Evolutionary conservation across 2,329 filamentous ascomycete species (phyloP), one percentile per base, ranked within the genome.

Genomic region (Huntiella savannae): DNA sequence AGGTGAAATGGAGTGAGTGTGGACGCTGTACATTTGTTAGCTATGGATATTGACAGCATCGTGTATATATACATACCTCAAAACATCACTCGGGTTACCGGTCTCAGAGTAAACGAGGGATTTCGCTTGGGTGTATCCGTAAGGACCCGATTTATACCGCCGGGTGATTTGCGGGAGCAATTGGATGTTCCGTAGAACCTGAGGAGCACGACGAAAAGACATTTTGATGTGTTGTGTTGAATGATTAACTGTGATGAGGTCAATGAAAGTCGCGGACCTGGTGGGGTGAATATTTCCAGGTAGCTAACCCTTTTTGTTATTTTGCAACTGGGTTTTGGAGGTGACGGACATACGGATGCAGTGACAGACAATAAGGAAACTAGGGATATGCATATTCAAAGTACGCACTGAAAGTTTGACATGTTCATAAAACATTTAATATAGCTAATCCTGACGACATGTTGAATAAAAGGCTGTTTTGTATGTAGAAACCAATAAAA

Each of bases 41-140:
- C 11, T 15, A 3, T 11, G 35, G 17, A 38, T 34, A n/a, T 39
- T 12, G n/a, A 16, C 10, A 15, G 8, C 3, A 32, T 39, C 2
- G 28, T 11, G 22, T 41, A 19, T 11, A 32, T 41, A 19, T 11
- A 53, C 66, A 40, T 58, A 77, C 75, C 64, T 70, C 32, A 82
- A 60, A 2, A 85, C 81, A 53, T 84, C 75, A 37, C 69, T 67
- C 0, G 83, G 83, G 59, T 87, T 81, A 58, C 84, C 83, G 57
- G 79, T 75, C 51, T 79, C 69, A 36, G 74, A 73, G 60, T 83
- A 85, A 40, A 82, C 75, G 53, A 91, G 74, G n/a, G 79, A 74
- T 65, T 86, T 87, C 52, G 82, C 79, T 62, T 88, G 82, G 37
- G 81, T 83, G 63, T 91, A 91, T 55, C 83, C 83, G 58, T 84